Evolutionary conservation across 768 basidiomycete genomes (phyloP).

Genomic region (Tulasnella calospora): DNA sequence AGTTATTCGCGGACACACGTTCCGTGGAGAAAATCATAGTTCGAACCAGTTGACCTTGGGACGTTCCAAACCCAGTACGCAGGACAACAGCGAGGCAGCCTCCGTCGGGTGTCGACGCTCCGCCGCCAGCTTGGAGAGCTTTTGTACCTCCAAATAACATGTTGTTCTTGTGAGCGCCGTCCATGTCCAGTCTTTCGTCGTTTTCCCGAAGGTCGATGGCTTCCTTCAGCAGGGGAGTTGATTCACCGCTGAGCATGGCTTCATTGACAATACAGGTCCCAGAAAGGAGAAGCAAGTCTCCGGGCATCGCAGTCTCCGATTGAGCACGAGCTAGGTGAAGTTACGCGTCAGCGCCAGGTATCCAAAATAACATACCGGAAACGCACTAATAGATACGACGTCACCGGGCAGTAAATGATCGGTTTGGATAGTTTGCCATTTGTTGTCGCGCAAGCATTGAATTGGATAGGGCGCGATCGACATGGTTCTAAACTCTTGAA

Average conservation of each 20-base stretch:
- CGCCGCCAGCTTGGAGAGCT: constrained; percentile 70
- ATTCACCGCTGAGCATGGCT: constrained; percentile 98
- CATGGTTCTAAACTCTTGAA: constrained; percentile 97
- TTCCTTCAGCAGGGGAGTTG: constrained; percentile 93
- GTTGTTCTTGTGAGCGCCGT: constrained; percentile 78
- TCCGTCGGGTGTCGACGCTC: constrained; percentile 74
- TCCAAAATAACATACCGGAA: constrained; percentile 29
- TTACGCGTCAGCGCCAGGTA: not conserved
- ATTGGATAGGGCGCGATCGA: constrained; percentile 86
- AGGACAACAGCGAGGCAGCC: constrained; percentile 91
- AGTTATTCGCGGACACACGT: constrained; percentile 91
- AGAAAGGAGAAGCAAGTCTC: constrained; percentile 85
- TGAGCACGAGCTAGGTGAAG: constrained; percentile 39
- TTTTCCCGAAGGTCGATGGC: constrained; percentile 80
- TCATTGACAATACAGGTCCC: constrained; percentile 98
- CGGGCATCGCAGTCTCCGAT: constrained; percentile 83
- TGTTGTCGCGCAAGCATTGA: constrained; percentile 67
- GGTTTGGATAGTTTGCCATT: constrained; percentile 76
- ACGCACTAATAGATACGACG: constrained; percentile 70
- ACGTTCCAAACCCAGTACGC: constrained; percentile 94
- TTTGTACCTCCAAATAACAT: constrained; percentile 97
- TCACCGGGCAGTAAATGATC: constrained; percentile 91
- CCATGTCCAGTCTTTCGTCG: constrained; percentile 73
- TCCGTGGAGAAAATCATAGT: constrained; percentile 99
- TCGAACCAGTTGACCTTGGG: constrained; percentile 92